Evolutionary conservation across 2,329 filamentous ascomycete genomes (phyloP).

Genomic region (Fusarium piperis): DNA sequence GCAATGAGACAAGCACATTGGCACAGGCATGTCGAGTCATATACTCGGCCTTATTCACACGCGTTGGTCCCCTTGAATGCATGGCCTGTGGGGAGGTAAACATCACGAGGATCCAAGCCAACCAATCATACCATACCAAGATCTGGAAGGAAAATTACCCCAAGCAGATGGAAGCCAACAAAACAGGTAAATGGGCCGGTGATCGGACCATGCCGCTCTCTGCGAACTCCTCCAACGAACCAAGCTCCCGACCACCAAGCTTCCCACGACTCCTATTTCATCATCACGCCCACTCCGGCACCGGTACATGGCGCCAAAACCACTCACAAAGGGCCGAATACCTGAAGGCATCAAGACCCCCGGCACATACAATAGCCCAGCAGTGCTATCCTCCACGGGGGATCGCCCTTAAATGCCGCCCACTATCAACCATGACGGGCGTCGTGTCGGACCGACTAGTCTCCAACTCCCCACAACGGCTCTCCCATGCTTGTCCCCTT

Average conservation of each 20-base stretch:
- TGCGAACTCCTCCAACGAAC: not conserved
- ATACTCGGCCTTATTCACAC: not conserved
- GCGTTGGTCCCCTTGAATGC: not conserved
- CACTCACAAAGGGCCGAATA: not conserved
- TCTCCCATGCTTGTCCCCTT: not conserved
- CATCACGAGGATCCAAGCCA: not conserved
- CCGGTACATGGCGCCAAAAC: not conserved
- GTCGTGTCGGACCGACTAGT: slow-evolving; percentile 27
- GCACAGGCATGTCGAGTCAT: not conserved
- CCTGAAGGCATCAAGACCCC: not conserved
- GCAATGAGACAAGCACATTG: not conserved
- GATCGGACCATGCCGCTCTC: not conserved
- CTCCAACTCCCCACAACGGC: slow-evolving; percentile 14
- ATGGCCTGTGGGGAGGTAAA: not conserved
- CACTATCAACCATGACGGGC: slow-evolving; percentile 1
- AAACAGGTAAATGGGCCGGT: not conserved
- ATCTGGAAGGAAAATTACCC: not conserved
- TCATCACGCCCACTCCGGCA: not conserved
- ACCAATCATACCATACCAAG: not conserved
- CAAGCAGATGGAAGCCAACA: not conserved
- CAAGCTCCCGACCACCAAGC: not conserved
- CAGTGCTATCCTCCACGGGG: slow-evolving; percentile 2
- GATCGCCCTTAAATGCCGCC: slow-evolving; percentile 14
- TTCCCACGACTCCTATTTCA: not conserved
- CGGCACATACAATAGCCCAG: not conserved